Evolutionary conservation across 116 monocot genomes (phyloP).

Genomic region (Phalaenopsis hybrid): DNA sequence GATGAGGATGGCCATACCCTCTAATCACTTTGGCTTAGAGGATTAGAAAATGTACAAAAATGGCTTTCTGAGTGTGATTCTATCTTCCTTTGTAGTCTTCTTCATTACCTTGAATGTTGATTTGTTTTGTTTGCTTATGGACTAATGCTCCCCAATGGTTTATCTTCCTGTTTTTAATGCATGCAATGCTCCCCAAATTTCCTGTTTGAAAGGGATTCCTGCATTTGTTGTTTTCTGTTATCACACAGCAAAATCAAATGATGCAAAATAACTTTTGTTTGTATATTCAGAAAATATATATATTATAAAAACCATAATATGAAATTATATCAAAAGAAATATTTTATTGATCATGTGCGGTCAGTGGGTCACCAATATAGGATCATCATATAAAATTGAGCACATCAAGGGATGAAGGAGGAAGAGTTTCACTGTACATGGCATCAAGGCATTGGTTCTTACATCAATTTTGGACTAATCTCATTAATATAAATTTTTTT

Average conservation of each 20-base stretch:
- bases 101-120: neutral
- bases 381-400: too few relatives aligned
- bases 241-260: neutral
- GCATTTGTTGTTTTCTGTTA: neutral
- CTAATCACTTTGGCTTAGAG: neutral
- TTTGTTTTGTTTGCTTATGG: neutral
- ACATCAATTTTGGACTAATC: too few relatives aligned
- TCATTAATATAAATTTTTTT: too few relatives aligned
- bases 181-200: neutral
- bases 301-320: too few relatives aligned
- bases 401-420: too few relatives aligned
- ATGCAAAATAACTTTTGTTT: neutral
- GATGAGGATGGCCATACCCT: slow-evolving; percentile 29
- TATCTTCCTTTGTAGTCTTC: neutral
- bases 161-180: neutral
- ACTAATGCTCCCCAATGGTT: neutral
- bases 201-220: neutral
- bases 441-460: too few relatives aligned
- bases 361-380: too few relatives aligned
- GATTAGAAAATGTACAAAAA: neutral
- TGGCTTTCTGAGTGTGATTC: neutral
- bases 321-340: too few relatives aligned
- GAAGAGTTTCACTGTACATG: too few relatives aligned
- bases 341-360: too few relatives aligned
- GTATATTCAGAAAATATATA: too few relatives aligned